Conservation (phyloP, 495 filamentous ascomycete genomes). For the Podospora pseudocomata region DNA sequence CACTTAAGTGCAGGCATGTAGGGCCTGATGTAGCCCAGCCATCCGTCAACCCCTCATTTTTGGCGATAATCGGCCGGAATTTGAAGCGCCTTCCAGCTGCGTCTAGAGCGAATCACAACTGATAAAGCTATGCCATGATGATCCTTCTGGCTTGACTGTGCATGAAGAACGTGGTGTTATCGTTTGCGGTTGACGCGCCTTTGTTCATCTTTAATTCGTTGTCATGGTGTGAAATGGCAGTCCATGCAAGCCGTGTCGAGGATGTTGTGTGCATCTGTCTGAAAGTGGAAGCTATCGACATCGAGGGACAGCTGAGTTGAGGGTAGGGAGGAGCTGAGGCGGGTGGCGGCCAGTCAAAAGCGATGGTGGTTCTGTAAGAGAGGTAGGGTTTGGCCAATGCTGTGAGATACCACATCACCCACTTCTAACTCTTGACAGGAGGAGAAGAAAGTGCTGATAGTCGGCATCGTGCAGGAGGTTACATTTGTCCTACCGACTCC, state of each 20-base stretch:
- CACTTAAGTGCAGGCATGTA: neutral
- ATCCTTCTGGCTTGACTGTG: neutral
- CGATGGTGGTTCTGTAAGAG: neutral
- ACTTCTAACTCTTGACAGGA: neutral
- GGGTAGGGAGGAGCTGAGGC: neutral
- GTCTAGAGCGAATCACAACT: neutral
- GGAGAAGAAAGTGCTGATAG: neutral
- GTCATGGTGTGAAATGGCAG: neutral
- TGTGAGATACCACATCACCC: neutral
- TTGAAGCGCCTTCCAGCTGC: neutral
- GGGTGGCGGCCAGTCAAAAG: neutral
- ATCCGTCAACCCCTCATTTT: neutral
- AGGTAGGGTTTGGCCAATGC: neutral
- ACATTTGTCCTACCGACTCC: neutral
- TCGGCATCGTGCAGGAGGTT: neutral
- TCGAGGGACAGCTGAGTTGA: neutral
- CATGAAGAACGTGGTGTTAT: neutral
- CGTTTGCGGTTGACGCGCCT: no score
- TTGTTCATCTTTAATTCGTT: neutral
- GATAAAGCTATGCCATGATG: neutral
- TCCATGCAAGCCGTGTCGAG: neutral
- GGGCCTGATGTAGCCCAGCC: neutral
- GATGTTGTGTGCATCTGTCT: neutral
- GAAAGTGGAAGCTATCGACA: constrained; percentile 3
- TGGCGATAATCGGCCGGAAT: neutral